These are phyloP conservation scores for Citrus australasica DNA, from an alignment of 345 rosid species.

Conservation along the genomic window DNA sequence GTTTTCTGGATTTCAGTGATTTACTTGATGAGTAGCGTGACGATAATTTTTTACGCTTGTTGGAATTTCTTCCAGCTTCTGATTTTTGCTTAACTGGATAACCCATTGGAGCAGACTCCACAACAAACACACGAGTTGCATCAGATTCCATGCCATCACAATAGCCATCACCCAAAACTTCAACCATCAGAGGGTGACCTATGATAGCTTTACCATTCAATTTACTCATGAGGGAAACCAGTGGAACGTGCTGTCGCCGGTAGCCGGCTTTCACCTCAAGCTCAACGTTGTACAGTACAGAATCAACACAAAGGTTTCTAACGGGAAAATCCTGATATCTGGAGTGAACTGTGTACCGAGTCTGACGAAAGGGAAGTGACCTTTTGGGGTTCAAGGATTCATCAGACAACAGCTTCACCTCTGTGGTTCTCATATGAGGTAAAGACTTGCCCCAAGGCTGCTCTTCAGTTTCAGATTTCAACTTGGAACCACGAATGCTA, in stretches of 20 bases:
- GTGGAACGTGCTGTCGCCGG: slow-evolving; percentile 68
- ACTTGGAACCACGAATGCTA: slow-evolving; percentile 22
- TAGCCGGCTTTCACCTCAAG: slow-evolving; percentile 73
- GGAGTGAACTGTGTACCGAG: slow-evolving; percentile 49
- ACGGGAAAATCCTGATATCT: slow-evolving; percentile 44
- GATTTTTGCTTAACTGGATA: slow-evolving; percentile 23
- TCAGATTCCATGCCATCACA: slow-evolving; percentile 26
- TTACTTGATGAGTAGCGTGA: slow-evolving; percentile 10
- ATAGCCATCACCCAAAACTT: slow-evolving; percentile 41
- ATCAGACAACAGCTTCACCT: slow-evolving; percentile 24
- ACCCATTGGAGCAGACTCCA: slow-evolving; percentile 15
- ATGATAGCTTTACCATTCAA: slow-evolving; percentile 75
- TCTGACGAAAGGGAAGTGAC: slow-evolving; percentile 50
- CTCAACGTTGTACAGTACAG: slow-evolving; percentile 60
- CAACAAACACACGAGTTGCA: neutral
- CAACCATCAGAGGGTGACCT: slow-evolving; percentile 78
- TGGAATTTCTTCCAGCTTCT: slow-evolving; percentile 28
- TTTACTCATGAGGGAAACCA: slow-evolving; percentile 88
- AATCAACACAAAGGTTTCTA: slow-evolving; percentile 27
- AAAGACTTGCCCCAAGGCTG: slow-evolving; percentile 38
- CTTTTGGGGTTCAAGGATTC: slow-evolving; percentile 49
- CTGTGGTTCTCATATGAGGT: slow-evolving; percentile 32
- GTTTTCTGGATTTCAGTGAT: slow-evolving; percentile 43
- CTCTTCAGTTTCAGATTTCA: slow-evolving; percentile 25
- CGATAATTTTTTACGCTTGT: slow-evolving; percentile 27